Evolutionary conservation across 306 rosid genomes (phyloP), one percentile per base, ranked within the genome.

Genomic region (Phaseolus lunatus): DNA sequence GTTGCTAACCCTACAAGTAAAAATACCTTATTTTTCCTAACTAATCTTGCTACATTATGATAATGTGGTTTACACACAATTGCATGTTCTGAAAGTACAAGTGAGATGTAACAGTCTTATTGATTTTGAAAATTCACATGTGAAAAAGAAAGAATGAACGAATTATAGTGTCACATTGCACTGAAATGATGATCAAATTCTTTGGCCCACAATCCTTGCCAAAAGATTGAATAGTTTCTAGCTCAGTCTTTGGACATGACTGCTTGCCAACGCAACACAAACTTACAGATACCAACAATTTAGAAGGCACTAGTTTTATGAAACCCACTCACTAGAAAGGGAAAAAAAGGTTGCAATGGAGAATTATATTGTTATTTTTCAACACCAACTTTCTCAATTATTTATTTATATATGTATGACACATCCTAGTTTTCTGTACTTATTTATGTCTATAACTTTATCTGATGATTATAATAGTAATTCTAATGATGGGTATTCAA

Each of bases 401-500:
- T 37, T 35, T 18, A 2, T 6, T 48, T 64, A 22, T 66, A 13
- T 66, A 23, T 11, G 3, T 63, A 64, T 31, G 0, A 35, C 31
- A 7, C 9, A 33, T 33, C 37, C 9, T 33, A 6, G 9, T 7
- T 7, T 5, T 33, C 39, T 33, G 5, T 33, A 5, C 2, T 45
- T 45, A 10, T 18, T 67, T 72, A 27, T 70, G 3, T 59, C 1
- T 39, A 50, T 41, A 54, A 76, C 77, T 71, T 82, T 83, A 39
- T 77, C 64, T 49, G 8, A 74, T 59, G 45, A 72, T 62, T 23
- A 56, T 80, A 20, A 37, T 71, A 49, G 15, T 54, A 39, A 48
- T 66, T 48, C 43, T 50, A 65, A 82, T 75, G 65, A 79, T 37
- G 72, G 18, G 20, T 2, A 50, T 78, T 50, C 52, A 53, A 73